phyloP scores from a whole-genome alignment of 2,329 filamentous ascomycete species.

The Fusarium anguioides region DNA sequence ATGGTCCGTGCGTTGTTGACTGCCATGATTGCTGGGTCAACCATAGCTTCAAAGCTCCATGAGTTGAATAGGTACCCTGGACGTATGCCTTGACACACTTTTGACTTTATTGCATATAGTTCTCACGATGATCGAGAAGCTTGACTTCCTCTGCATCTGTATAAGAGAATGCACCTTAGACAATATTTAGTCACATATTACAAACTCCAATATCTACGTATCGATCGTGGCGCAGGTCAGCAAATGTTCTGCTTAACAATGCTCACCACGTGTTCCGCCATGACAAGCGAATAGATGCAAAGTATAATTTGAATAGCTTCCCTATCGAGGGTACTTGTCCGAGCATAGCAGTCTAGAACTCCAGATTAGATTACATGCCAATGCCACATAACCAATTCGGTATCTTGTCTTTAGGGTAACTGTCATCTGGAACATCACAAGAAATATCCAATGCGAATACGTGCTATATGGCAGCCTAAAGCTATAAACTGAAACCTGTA shows the following conservation, averaged over 20 bases:
- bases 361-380: neutral
- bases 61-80: constrained; percentile 9
- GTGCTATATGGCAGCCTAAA: too few relatives aligned
- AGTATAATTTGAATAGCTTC: constrained; percentile 10
- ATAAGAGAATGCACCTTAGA: neutral
- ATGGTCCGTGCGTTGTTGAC: constrained; percentile 22
- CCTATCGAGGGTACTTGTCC: constrained; percentile 3
- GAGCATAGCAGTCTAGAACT: neutral
- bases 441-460: neutral
- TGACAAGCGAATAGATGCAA: constrained; percentile 6
- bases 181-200: constrained; percentile 7
- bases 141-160: neutral
- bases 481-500: too few relatives aligned
- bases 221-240: constrained; percentile 7
- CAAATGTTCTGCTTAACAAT: neutral
- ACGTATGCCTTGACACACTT: neutral
- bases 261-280: neutral
- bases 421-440: neutral
- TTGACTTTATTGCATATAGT: neutral
- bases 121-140: neutral
- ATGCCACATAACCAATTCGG: neutral
- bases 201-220: neutral
- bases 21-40: neutral
- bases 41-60: constrained; percentile 10
- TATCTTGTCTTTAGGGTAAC: constrained; percentile 7